phyloP scores from a whole-genome alignment of 1,284 basidiomycete genomes.

The Irpex rosettiformis region DNA sequence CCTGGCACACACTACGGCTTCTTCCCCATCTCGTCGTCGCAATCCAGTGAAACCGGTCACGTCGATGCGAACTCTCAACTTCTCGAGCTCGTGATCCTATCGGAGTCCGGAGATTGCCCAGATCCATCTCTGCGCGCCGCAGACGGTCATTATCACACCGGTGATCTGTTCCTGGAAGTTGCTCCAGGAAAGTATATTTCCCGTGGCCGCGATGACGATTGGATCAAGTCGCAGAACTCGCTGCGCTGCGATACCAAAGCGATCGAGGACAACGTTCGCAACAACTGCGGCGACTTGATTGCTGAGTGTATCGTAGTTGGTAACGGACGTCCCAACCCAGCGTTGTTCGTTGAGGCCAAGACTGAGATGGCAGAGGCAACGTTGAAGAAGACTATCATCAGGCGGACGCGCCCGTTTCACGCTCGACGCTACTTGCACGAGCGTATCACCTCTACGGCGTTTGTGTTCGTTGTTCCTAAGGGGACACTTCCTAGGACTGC shows the following conservation, averaged over 20 bases:
- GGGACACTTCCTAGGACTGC: constrained; percentile 60
- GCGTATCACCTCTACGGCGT: constrained; percentile 48
- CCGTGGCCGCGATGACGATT: constrained; percentile 69
- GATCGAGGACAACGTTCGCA: constrained; percentile 66
- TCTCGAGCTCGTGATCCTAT: constrained; percentile 61
- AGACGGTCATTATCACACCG: constrained; percentile 71
- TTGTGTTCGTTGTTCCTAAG: constrained; percentile 56
- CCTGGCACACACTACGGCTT: constrained; percentile 58
- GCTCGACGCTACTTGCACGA: constrained; percentile 65
- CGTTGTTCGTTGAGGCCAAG: constrained; percentile 56
- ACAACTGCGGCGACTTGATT: constrained; percentile 51
- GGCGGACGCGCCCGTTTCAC: constrained; percentile 62
- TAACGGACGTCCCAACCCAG: constrained; percentile 59
- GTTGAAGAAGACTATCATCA: constrained; percentile 59
- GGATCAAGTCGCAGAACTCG: constrained; percentile 76
- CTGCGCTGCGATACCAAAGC: constrained; percentile 72
- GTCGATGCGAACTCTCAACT: constrained; percentile 47
- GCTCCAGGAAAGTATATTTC: constrained; percentile 51
- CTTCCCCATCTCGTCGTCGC: constrained; percentile 42
- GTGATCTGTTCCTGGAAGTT: constrained; percentile 67
- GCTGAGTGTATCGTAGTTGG: constrained; percentile 65
- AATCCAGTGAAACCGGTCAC: constrained; percentile 35
- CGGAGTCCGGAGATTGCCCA: constrained; percentile 66
- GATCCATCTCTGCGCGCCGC: constrained; percentile 46
- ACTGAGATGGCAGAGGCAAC: constrained; percentile 32